These are phyloP conservation scores for Lactarius hengduanensis DNA, from an alignment of 768 basidiomycete species.

Conservation along the genomic window DNA sequence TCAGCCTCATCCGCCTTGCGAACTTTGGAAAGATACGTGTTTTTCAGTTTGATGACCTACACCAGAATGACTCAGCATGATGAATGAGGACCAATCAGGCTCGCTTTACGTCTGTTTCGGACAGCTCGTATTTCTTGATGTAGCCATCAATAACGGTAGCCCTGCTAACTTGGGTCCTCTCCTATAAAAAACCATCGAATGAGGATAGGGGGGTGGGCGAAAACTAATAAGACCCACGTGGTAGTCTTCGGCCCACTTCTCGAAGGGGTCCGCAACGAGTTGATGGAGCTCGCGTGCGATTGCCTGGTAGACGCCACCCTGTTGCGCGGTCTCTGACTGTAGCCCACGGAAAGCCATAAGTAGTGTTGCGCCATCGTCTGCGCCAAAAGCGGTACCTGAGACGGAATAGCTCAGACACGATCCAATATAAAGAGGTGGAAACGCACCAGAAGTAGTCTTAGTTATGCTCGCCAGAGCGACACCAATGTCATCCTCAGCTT, in stretches of 20 bases:
- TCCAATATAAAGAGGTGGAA: constrained; percentile 20
- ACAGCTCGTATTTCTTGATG: constrained; percentile 65
- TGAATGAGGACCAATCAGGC: background rate
- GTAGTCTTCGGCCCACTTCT: constrained; percentile 73
- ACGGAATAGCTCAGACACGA: background rate
- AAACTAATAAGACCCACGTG: constrained; percentile 45
- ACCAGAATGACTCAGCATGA: constrained; percentile 11
- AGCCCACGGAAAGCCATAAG: constrained; percentile 78
- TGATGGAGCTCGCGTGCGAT: constrained; percentile 74
- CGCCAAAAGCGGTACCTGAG: constrained; percentile 62
- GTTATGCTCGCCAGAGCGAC: constrained; percentile 52
- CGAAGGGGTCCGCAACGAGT: constrained; percentile 78
- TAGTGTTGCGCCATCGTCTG: constrained; percentile 84
- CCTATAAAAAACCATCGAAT: constrained; percentile 5
- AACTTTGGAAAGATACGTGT: constrained; percentile 72
- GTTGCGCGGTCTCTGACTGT: constrained; percentile 64
- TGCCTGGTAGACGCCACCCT: constrained; percentile 72
- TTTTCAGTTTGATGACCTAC: constrained; percentile 63
- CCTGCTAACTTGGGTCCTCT: constrained; percentile 22
- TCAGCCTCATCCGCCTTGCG: constrained; percentile 88
- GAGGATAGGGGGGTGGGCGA: background rate
- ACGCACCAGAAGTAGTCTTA: constrained; percentile 49
- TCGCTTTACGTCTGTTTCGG: constrained; percentile 55
- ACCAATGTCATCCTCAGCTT: constrained; percentile 66
- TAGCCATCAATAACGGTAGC: constrained; percentile 30